Conservation (phyloP, 345 rosid genomes). For the Luvunga scandens region DNA sequence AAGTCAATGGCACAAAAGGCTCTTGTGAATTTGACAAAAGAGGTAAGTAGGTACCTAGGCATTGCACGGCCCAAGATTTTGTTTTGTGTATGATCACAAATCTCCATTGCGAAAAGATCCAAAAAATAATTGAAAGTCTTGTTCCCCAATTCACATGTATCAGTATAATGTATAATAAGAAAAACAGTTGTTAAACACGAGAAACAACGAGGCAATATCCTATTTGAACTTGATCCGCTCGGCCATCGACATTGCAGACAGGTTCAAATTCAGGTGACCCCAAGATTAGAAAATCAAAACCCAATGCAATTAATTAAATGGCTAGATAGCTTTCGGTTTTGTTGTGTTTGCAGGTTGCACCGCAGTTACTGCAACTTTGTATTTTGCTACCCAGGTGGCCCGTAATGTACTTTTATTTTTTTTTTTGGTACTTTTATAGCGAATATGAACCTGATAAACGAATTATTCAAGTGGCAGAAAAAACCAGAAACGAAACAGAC, state of each 20-base stretch:
- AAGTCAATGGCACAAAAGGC: neutral
- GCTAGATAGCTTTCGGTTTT: neutral
- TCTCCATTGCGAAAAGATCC: neutral
- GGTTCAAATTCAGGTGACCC: neutral
- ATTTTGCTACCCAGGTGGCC: neutral
- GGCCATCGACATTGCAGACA: neutral
- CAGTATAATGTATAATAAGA: too few species aligned
- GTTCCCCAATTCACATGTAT: neutral
- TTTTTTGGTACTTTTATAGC: neutral
- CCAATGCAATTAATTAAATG: neutral
- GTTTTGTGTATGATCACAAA: neutral
- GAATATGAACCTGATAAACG: neutral
- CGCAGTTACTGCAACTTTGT: neutral
- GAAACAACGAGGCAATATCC: neutral
- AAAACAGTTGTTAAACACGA: neutral
- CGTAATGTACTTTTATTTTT: too few species aligned
- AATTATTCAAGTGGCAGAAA: too few species aligned
- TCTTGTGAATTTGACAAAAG: neutral
- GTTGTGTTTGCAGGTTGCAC: constrained; percentile 3
- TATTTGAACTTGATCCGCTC: neutral
- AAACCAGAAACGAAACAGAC: neutral
- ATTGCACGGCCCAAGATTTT: neutral
- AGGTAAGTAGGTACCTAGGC: neutral
- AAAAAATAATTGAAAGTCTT: constrained; percentile 2
- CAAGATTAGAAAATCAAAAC: neutral